A percentile compares a stretch with the other conserved stretches of the same genome.
These are phyloP conservation scores for Mycena galericulata DNA, from an alignment of 768 basidiomycete genomes.

Conservation along the genomic window DNA sequence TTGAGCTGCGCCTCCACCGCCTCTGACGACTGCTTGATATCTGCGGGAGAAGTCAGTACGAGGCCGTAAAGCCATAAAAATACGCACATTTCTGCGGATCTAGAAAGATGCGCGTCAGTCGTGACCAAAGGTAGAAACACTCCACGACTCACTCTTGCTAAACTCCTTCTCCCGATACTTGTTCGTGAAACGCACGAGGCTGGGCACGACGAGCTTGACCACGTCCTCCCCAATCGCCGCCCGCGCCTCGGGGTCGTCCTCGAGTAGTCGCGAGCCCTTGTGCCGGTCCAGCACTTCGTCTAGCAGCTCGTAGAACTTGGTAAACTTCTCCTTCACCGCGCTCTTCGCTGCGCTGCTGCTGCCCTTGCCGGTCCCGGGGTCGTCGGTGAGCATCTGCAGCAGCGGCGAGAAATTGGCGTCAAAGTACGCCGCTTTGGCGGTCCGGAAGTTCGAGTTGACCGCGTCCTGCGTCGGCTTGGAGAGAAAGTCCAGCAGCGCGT, in stretches of 20 bases:
- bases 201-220: slow-evolving; percentile 80
- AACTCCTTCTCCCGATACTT: slow-evolving; percentile 86
- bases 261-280: slow-evolving; percentile 72
- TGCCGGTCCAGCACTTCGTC: slow-evolving; percentile 87
- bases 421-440: slow-evolving; percentile 86
- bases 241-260: slow-evolving; percentile 74
- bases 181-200: slow-evolving; percentile 78
- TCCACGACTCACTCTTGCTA: slow-evolving; percentile 74
- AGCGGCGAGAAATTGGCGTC: slow-evolving; percentile 85
- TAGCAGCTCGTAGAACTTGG: slow-evolving; percentile 81
- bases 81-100: slow-evolving; percentile 80
- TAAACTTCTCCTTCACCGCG: slow-evolving; percentile 85
- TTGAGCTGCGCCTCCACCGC: slow-evolving; percentile 80
- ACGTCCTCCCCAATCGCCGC: slow-evolving; percentile 77
- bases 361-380: slow-evolving; percentile 61
- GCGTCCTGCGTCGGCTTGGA: slow-evolving; percentile 71
- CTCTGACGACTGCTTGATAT: slow-evolving; percentile 83
- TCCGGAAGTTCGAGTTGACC: slow-evolving; percentile 79
- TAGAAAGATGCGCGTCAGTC: slow-evolving; percentile 40
- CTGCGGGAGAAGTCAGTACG: slow-evolving; percentile 59
- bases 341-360: slow-evolving; percentile 60
- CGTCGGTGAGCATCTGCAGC: slow-evolving; percentile 74
- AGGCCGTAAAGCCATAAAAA: too few species aligned
- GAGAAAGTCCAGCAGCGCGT: slow-evolving; percentile 61
- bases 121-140: neutral